phyloP scores from a whole-genome alignment of 306 rosid genomes.

The Quercus variabilis region DNA sequence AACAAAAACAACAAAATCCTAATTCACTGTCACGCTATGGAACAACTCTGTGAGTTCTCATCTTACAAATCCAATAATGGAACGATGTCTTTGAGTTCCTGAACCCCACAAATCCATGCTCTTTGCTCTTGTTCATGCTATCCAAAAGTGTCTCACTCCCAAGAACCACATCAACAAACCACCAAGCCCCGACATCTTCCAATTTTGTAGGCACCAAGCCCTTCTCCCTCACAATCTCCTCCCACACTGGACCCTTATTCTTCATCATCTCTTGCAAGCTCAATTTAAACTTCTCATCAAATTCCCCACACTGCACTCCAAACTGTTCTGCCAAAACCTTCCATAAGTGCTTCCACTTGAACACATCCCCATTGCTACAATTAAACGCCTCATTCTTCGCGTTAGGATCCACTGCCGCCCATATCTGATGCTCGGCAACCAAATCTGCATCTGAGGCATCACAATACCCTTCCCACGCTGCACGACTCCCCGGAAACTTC shows the following conservation, averaged over 20 bases:
- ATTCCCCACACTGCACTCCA: constrained; percentile 52
- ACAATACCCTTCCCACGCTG: constrained; percentile 45
- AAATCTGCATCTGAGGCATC: constrained; percentile 63
- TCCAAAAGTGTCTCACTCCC: constrained; percentile 3
- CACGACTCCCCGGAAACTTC: constrained; percentile 53
- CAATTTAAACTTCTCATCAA: constrained; percentile 37
- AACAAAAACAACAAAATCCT: background rate
- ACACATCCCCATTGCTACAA: constrained; percentile 57
- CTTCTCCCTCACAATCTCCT: constrained; percentile 60
- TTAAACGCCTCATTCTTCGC: constrained; percentile 64
- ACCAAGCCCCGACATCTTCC: constrained; percentile 56
- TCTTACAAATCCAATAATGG: constrained; percentile 51
- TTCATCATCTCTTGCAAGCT: constrained; percentile 46
- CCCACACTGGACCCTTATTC: constrained; percentile 58
- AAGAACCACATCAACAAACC: constrained; percentile 41
- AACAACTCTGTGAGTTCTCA: constrained; percentile 21
- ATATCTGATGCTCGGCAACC: constrained; percentile 75
- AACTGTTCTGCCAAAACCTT: constrained; percentile 66
- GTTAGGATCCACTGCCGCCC: constrained; percentile 76
- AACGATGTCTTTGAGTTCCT: constrained; percentile 64
- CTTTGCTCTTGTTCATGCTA: constrained; percentile 67
- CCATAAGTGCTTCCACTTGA: constrained; percentile 68
- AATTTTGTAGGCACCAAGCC: constrained; percentile 34
- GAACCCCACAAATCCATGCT: constrained; percentile 69
- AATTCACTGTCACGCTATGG: background rate